phyloP scores from a whole-genome alignment of 2,329 filamentous ascomycete genomes.

The Penicillium sp. region DNA sequence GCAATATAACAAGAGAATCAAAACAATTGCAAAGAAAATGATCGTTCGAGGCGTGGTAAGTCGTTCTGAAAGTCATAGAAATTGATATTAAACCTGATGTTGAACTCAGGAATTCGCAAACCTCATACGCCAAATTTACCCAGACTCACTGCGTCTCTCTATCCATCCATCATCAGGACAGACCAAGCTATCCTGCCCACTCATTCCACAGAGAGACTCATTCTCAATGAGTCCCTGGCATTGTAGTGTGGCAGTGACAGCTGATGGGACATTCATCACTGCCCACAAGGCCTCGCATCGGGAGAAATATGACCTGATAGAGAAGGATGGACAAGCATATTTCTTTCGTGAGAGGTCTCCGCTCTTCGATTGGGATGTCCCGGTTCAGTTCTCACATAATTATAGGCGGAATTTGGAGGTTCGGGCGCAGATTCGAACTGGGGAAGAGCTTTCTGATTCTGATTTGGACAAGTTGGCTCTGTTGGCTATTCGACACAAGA shows the following conservation, averaged over 20 bases:
- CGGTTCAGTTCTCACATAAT: conserved; percentile 4
- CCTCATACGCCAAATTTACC: conserved; percentile 7
- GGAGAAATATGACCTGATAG: conserved; percentile 3
- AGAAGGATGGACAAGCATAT: conserved; percentile 1
- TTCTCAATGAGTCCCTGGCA: conserved; percentile 13
- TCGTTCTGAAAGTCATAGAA: neutral
- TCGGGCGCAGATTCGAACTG: neutral
- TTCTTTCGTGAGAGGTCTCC: conserved; percentile 10
- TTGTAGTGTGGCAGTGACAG: conserved; percentile 8
- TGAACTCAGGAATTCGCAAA: conserved; percentile 7
- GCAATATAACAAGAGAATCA: conserved; percentile 11
- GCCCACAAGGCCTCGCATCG: conserved; percentile 7
- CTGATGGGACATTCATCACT: conserved; percentile 4
- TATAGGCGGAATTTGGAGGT: conserved; percentile 4
- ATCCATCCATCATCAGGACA: conserved; percentile 9
- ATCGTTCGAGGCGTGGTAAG: conserved; percentile 7
- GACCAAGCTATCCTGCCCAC: conserved; percentile 7
- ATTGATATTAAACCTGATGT: neutral
- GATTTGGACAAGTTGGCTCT: conserved; percentile 10
- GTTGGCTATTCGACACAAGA: conserved; percentile 4
- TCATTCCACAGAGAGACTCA: conserved; percentile 3
- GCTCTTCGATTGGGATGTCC: conserved; percentile 1
- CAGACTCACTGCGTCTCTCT: conserved; percentile 9
- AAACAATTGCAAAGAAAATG: conserved; percentile 6
- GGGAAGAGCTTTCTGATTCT: neutral